Evolutionary conservation across 2,329 filamentous ascomycete genomes (phyloP).

Genomic region (Fusarium floridanum): DNA sequence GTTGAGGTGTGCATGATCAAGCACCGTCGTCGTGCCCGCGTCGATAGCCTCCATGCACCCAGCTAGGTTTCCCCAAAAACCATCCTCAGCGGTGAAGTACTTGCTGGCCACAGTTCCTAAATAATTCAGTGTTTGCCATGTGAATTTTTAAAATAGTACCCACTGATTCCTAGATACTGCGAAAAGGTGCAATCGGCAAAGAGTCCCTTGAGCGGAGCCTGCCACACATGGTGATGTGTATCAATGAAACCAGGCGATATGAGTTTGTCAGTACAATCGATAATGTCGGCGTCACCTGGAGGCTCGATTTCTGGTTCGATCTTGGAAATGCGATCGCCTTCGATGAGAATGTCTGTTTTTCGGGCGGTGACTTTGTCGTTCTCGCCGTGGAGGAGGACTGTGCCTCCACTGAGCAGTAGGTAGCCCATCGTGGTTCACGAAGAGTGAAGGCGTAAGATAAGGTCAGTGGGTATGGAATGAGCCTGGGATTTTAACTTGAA

Average conservation of each 20-base stretch:
- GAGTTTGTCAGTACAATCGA: constrained; percentile 21
- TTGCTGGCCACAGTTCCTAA: neutral
- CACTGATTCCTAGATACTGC: constrained; percentile 11
- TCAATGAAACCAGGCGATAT: constrained; percentile 23
- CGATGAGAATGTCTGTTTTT: constrained; percentile 13
- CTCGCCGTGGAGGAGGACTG: constrained; percentile 21
- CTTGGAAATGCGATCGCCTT: constrained; percentile 15
- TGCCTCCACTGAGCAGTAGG: constrained; percentile 19
- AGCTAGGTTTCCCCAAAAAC: constrained; percentile 30
- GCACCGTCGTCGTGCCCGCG: constrained; percentile 26
- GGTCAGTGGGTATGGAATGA: neutral
- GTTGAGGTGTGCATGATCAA: constrained; percentile 27
- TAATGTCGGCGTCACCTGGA: neutral
- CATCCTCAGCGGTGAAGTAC: neutral
- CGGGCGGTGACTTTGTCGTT: constrained; percentile 9
- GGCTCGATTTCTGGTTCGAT: neutral
- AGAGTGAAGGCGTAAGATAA: neutral
- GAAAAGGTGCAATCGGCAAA: constrained; percentile 8
- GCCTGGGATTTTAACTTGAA: neutral
- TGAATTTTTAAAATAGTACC: fast-evolving
- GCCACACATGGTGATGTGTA: constrained; percentile 25
- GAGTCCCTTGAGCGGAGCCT: constrained; percentile 14
- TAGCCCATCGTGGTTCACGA: neutral
- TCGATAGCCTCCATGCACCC: constrained; percentile 27
- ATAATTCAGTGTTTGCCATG: neutral